Base-by-base conservation (phyloP, 2,329 filamentous ascomycete species). In the Zasmidium citrigriseum region DNA sequence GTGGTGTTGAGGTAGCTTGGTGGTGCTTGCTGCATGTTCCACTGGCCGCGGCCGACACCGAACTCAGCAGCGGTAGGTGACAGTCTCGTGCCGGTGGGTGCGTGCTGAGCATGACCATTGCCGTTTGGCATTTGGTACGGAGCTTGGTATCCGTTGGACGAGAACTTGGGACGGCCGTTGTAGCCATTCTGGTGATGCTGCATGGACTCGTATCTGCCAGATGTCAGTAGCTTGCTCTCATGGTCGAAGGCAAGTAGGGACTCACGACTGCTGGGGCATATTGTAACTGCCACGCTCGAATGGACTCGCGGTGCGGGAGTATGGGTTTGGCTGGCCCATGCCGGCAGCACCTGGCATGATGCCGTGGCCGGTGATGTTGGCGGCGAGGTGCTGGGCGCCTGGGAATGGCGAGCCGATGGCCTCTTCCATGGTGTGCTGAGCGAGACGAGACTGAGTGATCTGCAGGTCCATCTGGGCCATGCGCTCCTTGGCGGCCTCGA, bases 381-480 rank as follows among this genome's bases (percentile, higher is more conserved):
- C 66, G 22, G 67, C 68, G 20, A 70, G 64, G 41, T 67, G 64
- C 52, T 69, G 68, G 50, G 67, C 67, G 46, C 61, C 55, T 20
- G 67, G 69, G 48, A 70, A 72, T 5, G 70, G 70, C 18, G 68
- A 70, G 46, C 68, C 68, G 49, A 70, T 68, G 41, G 69, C 67
- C 57, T 84, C 82, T 49, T 86, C 83, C 55, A 83, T 76, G 11
- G 85, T 88, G 54, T 83, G 78, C 67, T 84, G 86, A 29, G 79
- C 78, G 56, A 85, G 82, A 25, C 86, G 85, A 22, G 81, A 86
- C 63, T 89, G 85, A 41, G 85, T 81, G 60, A 91, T 80, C 75
- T 91, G 87, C 54, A 89, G 83, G 58, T 89, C 88, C 70, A 92
- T 86, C 57, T 84, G 86, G 47, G 82, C 83, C 68, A 93, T 89